These are phyloP conservation scores for Pseudozyma thailandica DNA, from an alignment of 1,284 basidiomycete genomes.

Conservation along the genomic window DNA sequence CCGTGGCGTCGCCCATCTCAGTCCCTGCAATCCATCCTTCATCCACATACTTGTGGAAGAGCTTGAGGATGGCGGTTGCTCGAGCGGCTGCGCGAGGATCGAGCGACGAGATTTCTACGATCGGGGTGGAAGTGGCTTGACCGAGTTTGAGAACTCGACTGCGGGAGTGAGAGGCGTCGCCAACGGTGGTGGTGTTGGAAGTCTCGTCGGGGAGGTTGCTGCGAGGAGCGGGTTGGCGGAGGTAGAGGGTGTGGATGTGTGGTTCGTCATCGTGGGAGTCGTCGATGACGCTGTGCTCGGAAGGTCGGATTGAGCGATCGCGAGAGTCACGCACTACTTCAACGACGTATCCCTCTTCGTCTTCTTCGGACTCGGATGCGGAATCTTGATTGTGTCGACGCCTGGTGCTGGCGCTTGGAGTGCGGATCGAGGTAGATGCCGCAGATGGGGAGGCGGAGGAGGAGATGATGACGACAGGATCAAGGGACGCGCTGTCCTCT, in stretches of 20 bases:
- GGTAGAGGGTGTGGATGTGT: constrained; percentile 40
- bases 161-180: constrained; percentile 40
- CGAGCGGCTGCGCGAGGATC: constrained; percentile 57
- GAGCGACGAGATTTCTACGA: constrained; percentile 59
- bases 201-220: constrained; percentile 1
- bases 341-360: constrained; percentile 16
- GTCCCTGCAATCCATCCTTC: constrained; percentile 51
- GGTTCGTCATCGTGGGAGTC: constrained; percentile 14
- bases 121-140: constrained; percentile 50
- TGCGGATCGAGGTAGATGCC: neutral
- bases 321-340: constrained; percentile 27
- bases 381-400: too few relatives aligned
- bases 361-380: constrained; percentile 8
- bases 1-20: constrained; percentile 6
- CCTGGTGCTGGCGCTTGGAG: neutral
- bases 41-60: constrained; percentile 62
- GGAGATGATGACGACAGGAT: constrained; percentile 19
- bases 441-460: constrained; percentile 13
- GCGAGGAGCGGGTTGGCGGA: constrained; percentile 40
- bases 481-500: constrained; percentile 9
- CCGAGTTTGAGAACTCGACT: constrained; percentile 54
- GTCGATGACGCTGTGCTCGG: constrained; percentile 18
- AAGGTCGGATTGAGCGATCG: constrained; percentile 12
- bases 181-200: neutral
- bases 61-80: constrained; percentile 61